A percentile compares a stretch with the other conserved stretches of the same genome.
Conservation (phyloP, 495 filamentous ascomycete genomes). For the Ramalina intermedia region DNA sequence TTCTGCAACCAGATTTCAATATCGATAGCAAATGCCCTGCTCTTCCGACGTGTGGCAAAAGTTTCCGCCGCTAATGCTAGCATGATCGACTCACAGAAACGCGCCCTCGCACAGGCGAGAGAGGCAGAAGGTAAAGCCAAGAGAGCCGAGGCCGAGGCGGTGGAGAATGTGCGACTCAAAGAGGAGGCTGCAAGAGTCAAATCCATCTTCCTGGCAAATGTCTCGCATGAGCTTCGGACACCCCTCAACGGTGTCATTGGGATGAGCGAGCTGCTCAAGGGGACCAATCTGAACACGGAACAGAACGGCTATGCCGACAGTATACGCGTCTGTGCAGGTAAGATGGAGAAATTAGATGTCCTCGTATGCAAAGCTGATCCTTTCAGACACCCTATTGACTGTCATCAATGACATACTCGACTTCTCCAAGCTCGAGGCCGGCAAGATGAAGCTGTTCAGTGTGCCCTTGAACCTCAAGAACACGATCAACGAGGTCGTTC, state of each 20-base stretch:
- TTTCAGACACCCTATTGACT: conserved; percentile 60
- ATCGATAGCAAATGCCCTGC: conserved; percentile 72
- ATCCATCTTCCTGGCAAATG: conserved; percentile 84
- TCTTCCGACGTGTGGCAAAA: conserved; percentile 68
- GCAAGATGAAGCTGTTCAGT: conserved; percentile 86
- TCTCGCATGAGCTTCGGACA: conserved; percentile 74
- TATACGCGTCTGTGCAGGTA: conserved; percentile 64
- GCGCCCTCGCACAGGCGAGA: conserved; percentile 62
- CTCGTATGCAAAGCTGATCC: neutral
- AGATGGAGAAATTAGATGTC: neutral
- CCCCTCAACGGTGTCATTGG: conserved; percentile 85
- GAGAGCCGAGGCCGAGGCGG: conserved; percentile 65
- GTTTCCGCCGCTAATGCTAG: conserved; percentile 67
- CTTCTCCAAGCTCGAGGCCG: conserved; percentile 85
- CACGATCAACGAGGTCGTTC: conserved; percentile 76
- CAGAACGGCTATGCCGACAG: conserved; percentile 87
- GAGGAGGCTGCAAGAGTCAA: conserved; percentile 87
- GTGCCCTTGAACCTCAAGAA: conserved; percentile 74
- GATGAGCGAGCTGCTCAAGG: conserved; percentile 74
- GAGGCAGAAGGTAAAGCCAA: conserved; percentile 75
- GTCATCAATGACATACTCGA: conserved; percentile 93
- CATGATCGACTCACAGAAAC: conserved; percentile 80
- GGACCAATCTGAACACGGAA: conserved; percentile 59
- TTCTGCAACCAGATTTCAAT: conserved; percentile 84
- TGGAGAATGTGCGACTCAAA: conserved; percentile 74